phyloP scores from a whole-genome alignment of 208 protist species.

The Naegleria gruberi region DNA sequence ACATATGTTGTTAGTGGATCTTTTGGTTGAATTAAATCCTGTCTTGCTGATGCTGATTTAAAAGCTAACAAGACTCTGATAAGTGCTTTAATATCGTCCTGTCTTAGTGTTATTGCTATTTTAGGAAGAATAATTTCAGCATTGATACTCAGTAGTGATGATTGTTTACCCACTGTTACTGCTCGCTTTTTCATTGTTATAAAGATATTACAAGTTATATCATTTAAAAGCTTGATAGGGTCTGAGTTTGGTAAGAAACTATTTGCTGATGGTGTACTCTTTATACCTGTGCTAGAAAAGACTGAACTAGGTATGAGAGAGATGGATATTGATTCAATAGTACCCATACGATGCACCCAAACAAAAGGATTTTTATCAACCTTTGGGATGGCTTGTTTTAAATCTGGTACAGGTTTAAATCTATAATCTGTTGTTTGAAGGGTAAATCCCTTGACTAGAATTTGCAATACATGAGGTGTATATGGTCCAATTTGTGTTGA shows the following conservation, averaged over 20 bases:
- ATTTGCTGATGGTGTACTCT: neutral
- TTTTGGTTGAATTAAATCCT: constrained; percentile 5
- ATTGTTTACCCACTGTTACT: neutral
- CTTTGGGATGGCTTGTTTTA: neutral
- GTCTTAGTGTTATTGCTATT: neutral
- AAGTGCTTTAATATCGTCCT: neutral
- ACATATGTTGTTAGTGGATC: neutral
- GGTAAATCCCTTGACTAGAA: neutral
- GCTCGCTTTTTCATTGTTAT: constrained; percentile 6
- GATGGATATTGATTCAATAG: neutral
- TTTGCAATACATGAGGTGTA: neutral
- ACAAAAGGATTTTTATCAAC: neutral
- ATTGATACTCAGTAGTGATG: neutral
- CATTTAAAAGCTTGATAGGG: neutral
- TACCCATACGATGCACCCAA: neutral
- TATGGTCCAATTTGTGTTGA: neutral
- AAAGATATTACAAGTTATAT: neutral
- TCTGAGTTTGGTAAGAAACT: neutral
- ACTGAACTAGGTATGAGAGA: neutral
- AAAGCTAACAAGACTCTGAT: neutral
- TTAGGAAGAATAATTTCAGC: neutral
- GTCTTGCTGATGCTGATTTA: neutral
- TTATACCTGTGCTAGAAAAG: neutral
- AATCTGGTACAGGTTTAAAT: neutral
- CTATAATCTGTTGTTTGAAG: neutral